Base-by-base conservation (phyloP, 495 filamentous ascomycete genomes). In the Penicillium coffeae region DNA sequence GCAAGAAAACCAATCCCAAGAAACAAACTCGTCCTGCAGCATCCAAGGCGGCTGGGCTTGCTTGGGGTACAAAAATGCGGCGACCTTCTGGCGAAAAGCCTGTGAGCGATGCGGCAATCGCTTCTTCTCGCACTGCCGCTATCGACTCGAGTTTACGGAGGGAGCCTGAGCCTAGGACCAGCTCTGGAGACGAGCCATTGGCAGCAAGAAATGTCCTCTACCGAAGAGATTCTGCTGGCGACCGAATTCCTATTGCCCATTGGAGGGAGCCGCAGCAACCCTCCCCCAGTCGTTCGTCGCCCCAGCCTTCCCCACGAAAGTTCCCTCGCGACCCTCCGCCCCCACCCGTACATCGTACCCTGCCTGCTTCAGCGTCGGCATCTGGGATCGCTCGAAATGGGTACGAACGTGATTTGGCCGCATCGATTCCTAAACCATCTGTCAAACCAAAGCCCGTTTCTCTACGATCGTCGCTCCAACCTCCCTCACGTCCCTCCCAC, bases 1-100 rank as follows among this genome's bases (percentile, higher is more conserved):
- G 74, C 13, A 81, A 79, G 49, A 69, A 81, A 34, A 21, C 55
- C 34, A 70, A 73, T 21, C 55, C 68, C 50, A 54, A 56, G 56
- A 69, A 62, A 59, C 65, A 63, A 52, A 43, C 56, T 59, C 64
- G 71, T 21, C 76, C 69, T 37, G 76, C 76, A 38, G 89, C 90
- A 21, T 90, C 87, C 35, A 94, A 88, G 64, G 93, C 93, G 12
- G 93, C 93, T 1, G 86, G 87, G 2, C 67, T 95, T 30, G 92
- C 92, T 14, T 98, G 91, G 91, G 81, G 75, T 36, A 78, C 74
- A 50, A 69, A 74, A 27, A 72, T 73, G 21, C 71, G 72, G 1
- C 42, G 62, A 12, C 49, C 62, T 0, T 60, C 59, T 33, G 50
- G 47, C 9, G 66, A 70, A 13, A 69, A 62, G 56, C 50, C 55